These are phyloP conservation scores for Penicillium atrosanguineum DNA, from an alignment of 495 filamentous ascomycete species.

Conservation along the genomic window DNA sequence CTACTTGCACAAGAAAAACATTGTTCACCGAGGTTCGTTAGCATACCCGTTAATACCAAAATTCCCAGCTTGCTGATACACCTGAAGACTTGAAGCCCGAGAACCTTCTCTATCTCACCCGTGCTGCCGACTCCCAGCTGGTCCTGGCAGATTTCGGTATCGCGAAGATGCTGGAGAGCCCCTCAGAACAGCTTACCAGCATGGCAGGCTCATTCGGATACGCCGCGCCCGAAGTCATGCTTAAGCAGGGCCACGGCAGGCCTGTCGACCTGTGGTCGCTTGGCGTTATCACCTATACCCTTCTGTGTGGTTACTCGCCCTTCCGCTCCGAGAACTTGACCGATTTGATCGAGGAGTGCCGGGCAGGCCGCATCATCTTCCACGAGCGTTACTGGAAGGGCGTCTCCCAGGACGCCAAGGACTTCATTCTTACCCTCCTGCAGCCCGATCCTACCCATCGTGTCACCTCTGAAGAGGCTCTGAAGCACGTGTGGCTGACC, in stretches of 20 bases:
- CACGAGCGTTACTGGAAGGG: conserved; percentile 99
- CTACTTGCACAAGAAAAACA: conserved; percentile 91
- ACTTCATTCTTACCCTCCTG: conserved; percentile 83
- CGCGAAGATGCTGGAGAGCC: conserved; percentile 92
- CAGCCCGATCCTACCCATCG: conserved; percentile 76
- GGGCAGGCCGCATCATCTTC: conserved; percentile 85
- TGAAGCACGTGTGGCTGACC: conserved; percentile 86
- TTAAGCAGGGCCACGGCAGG: conserved; percentile 95
- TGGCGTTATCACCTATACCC: conserved; percentile 97
- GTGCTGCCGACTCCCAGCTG: conserved; percentile 70
- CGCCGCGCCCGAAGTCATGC: conserved; percentile 96
- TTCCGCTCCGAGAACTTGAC: conserved; percentile 93
- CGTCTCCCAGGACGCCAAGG: conserved; percentile 92
- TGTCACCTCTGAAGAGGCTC: conserved; percentile 75
- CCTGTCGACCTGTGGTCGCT: conserved; percentile 99
- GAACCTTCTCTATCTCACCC: conserved; percentile 91
- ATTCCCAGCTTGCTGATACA: conserved; percentile 7
- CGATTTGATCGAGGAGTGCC: conserved; percentile 95
- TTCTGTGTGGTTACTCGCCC: conserved; percentile 98
- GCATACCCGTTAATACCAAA: background rate
- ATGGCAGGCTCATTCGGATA: conserved; percentile 99
- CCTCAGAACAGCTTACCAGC: conserved; percentile 88
- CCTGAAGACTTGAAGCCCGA: conserved; percentile 90
- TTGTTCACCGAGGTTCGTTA: conserved; percentile 85
- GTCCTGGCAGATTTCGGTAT: conserved; percentile 98